phyloP scores from a whole-genome alignment of 148 eudicot species.

The Silene uniflora region DNA sequence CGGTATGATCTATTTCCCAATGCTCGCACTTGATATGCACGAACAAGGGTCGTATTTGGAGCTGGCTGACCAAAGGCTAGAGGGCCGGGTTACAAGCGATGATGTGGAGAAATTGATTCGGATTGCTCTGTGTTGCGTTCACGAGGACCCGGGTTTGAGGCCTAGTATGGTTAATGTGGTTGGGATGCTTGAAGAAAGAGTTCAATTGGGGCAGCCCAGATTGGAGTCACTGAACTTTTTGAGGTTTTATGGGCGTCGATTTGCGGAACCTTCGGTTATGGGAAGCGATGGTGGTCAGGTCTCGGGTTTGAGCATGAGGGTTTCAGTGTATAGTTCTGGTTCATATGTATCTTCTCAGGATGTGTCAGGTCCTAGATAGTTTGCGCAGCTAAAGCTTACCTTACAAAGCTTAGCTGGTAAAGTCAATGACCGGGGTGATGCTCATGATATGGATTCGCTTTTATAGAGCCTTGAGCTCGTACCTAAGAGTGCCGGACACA shows the following conservation, averaged over 20 bases:
- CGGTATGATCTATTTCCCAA: slow-evolving; percentile 52
- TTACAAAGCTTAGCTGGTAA: background rate
- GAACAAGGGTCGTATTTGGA: slow-evolving; percentile 63
- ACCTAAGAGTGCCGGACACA: background rate
- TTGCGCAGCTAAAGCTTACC: background rate
- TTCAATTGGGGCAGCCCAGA: slow-evolving; percentile 41
- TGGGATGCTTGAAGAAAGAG: slow-evolving; percentile 66
- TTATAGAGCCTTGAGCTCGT: background rate
- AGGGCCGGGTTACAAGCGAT: slow-evolving; percentile 53
- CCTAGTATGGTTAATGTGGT: slow-evolving; percentile 65
- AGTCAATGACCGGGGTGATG: background rate
- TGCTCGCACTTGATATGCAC: slow-evolving; percentile 75
- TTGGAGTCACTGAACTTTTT: slow-evolving; percentile 56
- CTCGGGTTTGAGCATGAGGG: slow-evolving; percentile 21
- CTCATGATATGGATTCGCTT: background rate
- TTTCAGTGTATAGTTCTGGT: slow-evolving; percentile 15
- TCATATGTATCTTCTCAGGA: slow-evolving; percentile 59
- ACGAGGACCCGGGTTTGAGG: slow-evolving; percentile 64
- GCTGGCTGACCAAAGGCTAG: slow-evolving; percentile 61
- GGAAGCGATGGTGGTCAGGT: slow-evolving; percentile 31
- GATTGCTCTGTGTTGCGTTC: slow-evolving; percentile 67
- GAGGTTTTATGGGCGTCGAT: slow-evolving; percentile 70
- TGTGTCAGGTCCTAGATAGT: slow-evolving; percentile 70
- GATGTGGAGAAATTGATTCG: slow-evolving; percentile 61
- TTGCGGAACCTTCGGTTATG: slow-evolving; percentile 48